Base-by-base conservation (phyloP, 148 eudicot species). In the Linanthus parryae region DNA sequence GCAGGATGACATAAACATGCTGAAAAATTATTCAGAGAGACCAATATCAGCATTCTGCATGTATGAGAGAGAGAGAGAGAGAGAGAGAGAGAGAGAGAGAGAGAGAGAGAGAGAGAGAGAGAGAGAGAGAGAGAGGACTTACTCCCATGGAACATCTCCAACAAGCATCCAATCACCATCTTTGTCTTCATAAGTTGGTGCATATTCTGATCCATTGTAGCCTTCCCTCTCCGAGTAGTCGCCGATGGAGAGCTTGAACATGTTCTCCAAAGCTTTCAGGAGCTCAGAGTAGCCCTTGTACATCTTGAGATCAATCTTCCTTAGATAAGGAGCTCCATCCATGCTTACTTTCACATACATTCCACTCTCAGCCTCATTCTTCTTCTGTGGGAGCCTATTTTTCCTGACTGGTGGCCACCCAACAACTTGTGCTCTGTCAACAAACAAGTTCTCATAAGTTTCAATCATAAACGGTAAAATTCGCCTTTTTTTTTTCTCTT, bases 111-210 rank as follows among this genome's bases (percentile, higher is more conserved):
- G 2, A 21, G 14, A 48, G 28, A 16, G 19, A 60, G 44, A 21
- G 35, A 43, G 44, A 18, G 35, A 47, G 23, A 10, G 56, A 27
- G 17, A 26, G 38, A 60, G 69, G 29, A 63, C 81, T 71, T 68
- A 76, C 78, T 71, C 77, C 76, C 79, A 79, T 15, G 84, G 81
- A 59, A 79, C 81, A 75, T 79, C 85, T 27, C 85, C 85, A 48
- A 75, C 78, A 1, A 79, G 81, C 85, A 79, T 79, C 82, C 64
- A 80, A 43, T 80, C 86, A 36, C 82, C 86, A 68, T 80, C 86
- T 71, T 80, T 80, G 57, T 80, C 86, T 71, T 80, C 82, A 59
- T 80, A 81, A 16, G 83, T 66, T 14, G 87, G 87, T 35, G 59
- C 70, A 64, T 57, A 77, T 63, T 77, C 82, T 8, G 82, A 81